phyloP scores from a whole-genome alignment of 2,329 filamentous ascomycete species.

The Camptophora hylomeconis region DNA sequence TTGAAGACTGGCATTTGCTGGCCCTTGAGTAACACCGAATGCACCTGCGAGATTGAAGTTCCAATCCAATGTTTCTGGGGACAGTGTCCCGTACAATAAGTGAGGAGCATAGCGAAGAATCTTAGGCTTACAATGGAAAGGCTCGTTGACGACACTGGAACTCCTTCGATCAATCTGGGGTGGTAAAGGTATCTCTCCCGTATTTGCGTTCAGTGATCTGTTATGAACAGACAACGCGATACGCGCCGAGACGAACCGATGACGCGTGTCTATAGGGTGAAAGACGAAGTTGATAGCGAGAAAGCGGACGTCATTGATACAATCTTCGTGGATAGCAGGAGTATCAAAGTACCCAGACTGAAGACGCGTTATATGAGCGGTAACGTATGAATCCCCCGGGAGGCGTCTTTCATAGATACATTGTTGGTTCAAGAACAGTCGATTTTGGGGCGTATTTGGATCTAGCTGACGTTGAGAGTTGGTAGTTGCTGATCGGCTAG shows the following conservation, averaged over 20 bases:
- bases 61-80: slow-evolving; percentile 36
- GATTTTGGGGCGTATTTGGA: slow-evolving; percentile 25
- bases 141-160: no score
- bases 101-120: slow-evolving; percentile 39
- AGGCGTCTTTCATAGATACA: slow-evolving; percentile 38
- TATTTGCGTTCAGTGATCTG: no score
- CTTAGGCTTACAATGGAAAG: slow-evolving; percentile 25
- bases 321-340: slow-evolving; percentile 27
- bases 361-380: slow-evolving; percentile 36
- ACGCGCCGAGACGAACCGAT: no score
- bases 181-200: no score
- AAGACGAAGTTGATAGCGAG: slow-evolving; percentile 38
- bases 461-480: no score
- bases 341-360: slow-evolving; percentile 37
- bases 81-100: slow-evolving; percentile 34
- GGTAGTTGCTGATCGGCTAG: no score
- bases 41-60: slow-evolving; percentile 34
- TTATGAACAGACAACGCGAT: no score
- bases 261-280: slow-evolving; percentile 30
- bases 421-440: slow-evolving; percentile 25
- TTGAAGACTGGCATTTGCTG: slow-evolving; percentile 28
- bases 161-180: no score
- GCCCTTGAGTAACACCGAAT: slow-evolving; percentile 33
- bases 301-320: slow-evolving; percentile 34
- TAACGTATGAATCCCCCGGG: slow-evolving; percentile 36